Base-by-base conservation (phyloP, 257 asterid genomes). In the Ocimum tenuiflorum region DNA sequence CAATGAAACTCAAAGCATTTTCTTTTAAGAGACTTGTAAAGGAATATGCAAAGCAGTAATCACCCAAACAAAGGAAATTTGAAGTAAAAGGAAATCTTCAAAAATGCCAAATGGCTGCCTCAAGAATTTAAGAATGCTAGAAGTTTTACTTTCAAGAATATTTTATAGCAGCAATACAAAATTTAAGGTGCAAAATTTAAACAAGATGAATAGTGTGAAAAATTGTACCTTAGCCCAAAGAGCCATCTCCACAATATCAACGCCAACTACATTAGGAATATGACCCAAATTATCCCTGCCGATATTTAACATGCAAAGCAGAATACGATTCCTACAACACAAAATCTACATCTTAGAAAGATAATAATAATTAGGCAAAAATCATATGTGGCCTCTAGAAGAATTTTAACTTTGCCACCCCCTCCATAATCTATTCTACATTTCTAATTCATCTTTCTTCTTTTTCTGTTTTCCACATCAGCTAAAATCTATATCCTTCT, bases 241-340 rank as follows among this genome's bases (percentile, higher is more conserved):
- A 83, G 99, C 97, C 99, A 94, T 86, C 91, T 94, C 99, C 71
- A 94, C 99, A 56, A 94, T 91, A 77, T 90, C 99, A 68, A 94
- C 78, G 63, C 99, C 99, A 27, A 90, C 94, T 67, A 94, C 96
- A 85, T 94, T 94, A 15, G 99, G 99, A 45, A 90, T 82, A 65
- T 83, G 91, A 35, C 85, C 96, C 83, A 88, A 72, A 18, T 78
- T 68, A 77, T 90, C 99, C 85, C 82, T 88, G 84, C 99, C 86
- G 41, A 83, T 80, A 83, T 83, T 94, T 68, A 94, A 73, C 73
- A 90, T 81, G 80, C 95, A 36, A 47, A 69, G 67, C 45, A 69
- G 74, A 59, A 69, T 1, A 10, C 74, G 74, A 59, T 69, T 69
- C 74, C 74, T 69, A 59, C 74, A 59, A 10, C 27, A 69, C 50